A percentile compares a stretch with the other conserved stretches of the same genome.
These are phyloP conservation scores for Lodderomyces orthopsilosis DNA, from an alignment of 1,139 yeast species.

Conservation along the genomic window DNA sequence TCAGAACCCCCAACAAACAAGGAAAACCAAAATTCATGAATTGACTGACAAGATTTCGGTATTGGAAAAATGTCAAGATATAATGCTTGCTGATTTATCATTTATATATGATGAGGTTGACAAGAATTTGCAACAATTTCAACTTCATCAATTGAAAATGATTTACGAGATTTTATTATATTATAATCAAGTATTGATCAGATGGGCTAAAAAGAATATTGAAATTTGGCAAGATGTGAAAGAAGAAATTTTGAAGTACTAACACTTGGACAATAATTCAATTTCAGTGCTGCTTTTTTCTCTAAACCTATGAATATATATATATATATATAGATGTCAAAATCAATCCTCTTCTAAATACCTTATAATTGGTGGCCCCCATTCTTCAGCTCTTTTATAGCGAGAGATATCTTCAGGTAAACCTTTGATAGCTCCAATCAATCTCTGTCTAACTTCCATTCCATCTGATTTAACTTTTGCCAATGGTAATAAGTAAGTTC, in stretches of 20 bases:
- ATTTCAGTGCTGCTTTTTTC: too few relatives aligned
- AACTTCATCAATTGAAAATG: conserved; percentile 45
- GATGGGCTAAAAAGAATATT: conserved; percentile 69
- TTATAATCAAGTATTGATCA: conserved; percentile 57
- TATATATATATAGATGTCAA: too few relatives aligned
- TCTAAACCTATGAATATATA: too few relatives aligned
- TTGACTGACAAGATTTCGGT: conserved; percentile 52
- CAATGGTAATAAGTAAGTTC: conserved; percentile 68
- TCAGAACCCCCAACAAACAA: conserved; percentile 64
- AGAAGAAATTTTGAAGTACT: conserved; percentile 30
- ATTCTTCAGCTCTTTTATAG: conserved; percentile 39
- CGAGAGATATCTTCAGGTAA: conserved; percentile 37
- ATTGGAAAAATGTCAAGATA: conserved; percentile 55
- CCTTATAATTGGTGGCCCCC: conserved; percentile 38
- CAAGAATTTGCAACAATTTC: conserved; percentile 51
- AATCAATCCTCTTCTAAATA: conserved; percentile 19
- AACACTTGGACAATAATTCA: background rate
- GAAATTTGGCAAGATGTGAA: conserved; percentile 74
- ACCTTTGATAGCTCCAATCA: conserved; percentile 40
- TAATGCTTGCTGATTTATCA: conserved; percentile 55
- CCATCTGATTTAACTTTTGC: conserved; percentile 53
- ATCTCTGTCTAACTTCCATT: conserved; percentile 35
- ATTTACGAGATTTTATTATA: conserved; percentile 44
- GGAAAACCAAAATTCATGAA: conserved; percentile 54
- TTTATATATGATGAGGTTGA: conserved; percentile 52